phyloP scores from a whole-genome alignment of 2,329 filamentous ascomycete species.

The Orbilia javanica region DNA sequence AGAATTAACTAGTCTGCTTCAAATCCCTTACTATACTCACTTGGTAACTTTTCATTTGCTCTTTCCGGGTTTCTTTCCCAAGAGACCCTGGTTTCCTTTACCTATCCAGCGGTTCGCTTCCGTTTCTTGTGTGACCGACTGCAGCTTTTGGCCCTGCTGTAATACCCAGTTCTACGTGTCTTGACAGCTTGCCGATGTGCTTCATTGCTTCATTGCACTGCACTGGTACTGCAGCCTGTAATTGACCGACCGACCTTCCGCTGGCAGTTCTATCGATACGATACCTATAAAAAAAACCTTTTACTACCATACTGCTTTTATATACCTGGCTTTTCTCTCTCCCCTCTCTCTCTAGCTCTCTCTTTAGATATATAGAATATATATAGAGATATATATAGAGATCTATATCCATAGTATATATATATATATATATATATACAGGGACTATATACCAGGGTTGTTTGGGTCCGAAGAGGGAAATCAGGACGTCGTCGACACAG shows the following conservation, averaged over 20 bases:
- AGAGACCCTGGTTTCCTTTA: constrained; percentile 23
- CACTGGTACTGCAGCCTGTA: constrained; percentile 9
- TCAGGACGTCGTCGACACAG: background rate
- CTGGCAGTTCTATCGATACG: constrained; percentile 4
- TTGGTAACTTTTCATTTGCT: background rate
- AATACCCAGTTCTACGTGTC: constrained; percentile 58
- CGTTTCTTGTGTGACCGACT: constrained; percentile 51
- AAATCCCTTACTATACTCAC: background rate
- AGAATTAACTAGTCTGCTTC: background rate
- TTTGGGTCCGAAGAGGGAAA: background rate
- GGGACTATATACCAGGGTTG: background rate
- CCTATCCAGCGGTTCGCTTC: constrained; percentile 50
- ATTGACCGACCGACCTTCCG: constrained; percentile 5
- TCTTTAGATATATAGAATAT: too few relatives aligned
- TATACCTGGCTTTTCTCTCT: background rate
- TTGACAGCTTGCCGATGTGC: constrained; percentile 56
- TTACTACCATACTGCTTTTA: background rate
- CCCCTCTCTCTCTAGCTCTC: too few relatives aligned
- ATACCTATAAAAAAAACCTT: background rate
- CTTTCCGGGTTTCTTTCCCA: constrained; percentile 1
- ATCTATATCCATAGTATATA: background rate
- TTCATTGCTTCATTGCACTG: constrained; percentile 18
- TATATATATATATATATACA: background rate
- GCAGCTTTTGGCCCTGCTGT: constrained; percentile 49
- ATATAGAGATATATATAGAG: too few relatives aligned